Conservation (phyloP, 2,329 filamentous ascomycete genomes). For the Chrysoporthe deuterocubensis region DNA sequence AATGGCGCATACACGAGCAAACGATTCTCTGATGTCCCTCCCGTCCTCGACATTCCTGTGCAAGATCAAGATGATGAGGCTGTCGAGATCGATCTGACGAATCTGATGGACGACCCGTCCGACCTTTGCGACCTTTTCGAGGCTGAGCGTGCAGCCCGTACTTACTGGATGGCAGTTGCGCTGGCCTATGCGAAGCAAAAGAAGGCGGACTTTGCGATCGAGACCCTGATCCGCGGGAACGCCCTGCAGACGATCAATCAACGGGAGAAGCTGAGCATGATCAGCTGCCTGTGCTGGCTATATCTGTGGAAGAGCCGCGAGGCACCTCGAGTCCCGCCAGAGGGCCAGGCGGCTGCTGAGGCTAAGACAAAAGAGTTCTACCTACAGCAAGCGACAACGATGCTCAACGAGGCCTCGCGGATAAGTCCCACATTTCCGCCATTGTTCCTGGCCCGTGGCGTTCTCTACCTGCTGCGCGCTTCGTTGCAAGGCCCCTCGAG, state of each 20-base stretch:
- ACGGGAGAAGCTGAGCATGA: slow-evolving; percentile 83
- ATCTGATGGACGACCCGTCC: slow-evolving; percentile 89
- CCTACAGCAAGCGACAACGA: slow-evolving; percentile 85
- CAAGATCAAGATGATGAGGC: slow-evolving; percentile 70
- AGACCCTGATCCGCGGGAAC: slow-evolving; percentile 73
- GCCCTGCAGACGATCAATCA: slow-evolving; percentile 72
- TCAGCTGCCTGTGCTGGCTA: slow-evolving; percentile 88
- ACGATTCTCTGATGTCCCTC: slow-evolving; percentile 68
- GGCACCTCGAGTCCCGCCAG: slow-evolving; percentile 66
- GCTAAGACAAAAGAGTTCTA: slow-evolving; percentile 92
- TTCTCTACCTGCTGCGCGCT: slow-evolving; percentile 84
- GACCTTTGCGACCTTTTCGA: slow-evolving; percentile 95
- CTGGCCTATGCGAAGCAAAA: slow-evolving; percentile 95
- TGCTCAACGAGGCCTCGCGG: slow-evolving; percentile 91
- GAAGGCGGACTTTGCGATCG: slow-evolving; percentile 83
- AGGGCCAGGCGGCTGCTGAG: slow-evolving; percentile 68
- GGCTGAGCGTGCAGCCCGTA: slow-evolving; percentile 88
- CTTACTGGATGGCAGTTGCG: slow-evolving; percentile 97
- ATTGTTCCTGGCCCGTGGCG: slow-evolving; percentile 87
- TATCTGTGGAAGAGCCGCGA: slow-evolving; percentile 88
- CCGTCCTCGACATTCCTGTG: slow-evolving; percentile 69
- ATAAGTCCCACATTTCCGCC: slow-evolving; percentile 93
- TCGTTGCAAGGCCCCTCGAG: slow-evolving; percentile 81
- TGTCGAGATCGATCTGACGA: slow-evolving; percentile 92
- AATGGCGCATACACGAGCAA: slow-evolving; percentile 49